Percentiles rank a stretch among this genome's conserved stretches.
Evolutionary conservation across 2,329 filamentous ascomycete species (phyloP).

Genomic region (Botryotinia globosa): DNA sequence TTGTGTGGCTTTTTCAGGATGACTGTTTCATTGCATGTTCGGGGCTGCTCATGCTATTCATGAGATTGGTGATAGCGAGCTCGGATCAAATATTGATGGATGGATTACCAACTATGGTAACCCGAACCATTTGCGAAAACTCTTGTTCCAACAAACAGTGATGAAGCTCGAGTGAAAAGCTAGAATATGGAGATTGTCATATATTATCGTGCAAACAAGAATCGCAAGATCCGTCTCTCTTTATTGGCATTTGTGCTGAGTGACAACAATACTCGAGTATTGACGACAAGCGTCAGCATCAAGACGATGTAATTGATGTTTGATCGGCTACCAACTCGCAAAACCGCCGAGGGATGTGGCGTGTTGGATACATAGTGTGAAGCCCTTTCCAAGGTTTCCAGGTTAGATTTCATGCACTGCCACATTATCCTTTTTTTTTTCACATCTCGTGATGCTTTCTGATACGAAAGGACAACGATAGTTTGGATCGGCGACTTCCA

Average conservation of each 20-base stretch:
- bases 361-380: neutral
- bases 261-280: neutral
- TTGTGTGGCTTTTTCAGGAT: neutral
- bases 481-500: slow-evolving; percentile 12
- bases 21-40: neutral
- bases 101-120: slow-evolving; percentile 10
- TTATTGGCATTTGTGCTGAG: neutral
- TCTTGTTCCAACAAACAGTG: neutral
- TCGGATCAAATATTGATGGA: neutral
- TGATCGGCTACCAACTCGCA: neutral
- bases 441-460: slow-evolving; percentile 27
- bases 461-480: neutral
- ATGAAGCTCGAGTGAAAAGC: neutral
- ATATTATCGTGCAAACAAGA: neutral
- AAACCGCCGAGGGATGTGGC: neutral
- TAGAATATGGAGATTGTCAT: neutral
- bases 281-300: neutral
- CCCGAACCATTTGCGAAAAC: neutral
- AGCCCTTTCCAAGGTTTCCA: too few relatives aligned
- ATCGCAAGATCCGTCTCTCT: neutral
- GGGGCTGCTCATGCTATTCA: neutral
- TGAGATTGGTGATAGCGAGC: neutral
- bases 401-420: neutral
- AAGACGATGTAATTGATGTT: neutral
- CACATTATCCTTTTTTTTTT: slow-evolving; percentile 24